Evolutionary conservation across 169 alveolate genomes (phyloP), one percentile per base, ranked within the genome.

Genomic region (Eimeria sp.): DNA sequence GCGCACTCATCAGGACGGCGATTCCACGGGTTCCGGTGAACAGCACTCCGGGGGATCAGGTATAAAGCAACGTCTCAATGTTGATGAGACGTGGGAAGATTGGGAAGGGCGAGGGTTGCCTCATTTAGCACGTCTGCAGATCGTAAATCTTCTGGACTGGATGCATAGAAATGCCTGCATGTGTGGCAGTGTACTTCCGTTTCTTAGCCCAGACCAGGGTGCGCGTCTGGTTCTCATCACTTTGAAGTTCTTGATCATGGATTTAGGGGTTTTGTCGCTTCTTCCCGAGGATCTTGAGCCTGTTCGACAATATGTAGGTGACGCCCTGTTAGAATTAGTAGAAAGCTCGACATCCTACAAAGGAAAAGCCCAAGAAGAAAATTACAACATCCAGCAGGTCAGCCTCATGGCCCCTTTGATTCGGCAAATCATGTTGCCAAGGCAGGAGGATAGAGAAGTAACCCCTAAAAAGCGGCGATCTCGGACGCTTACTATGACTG

Each of bases 21-120:
- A 61, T 61, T 61, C n/a, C 4, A 61, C 27, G 70, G 2, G 6
- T 54, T 54, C 61, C 61, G 61, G 61, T 14, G 61, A 54, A 54
- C 1, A 1, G 20, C 61, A 1, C 61, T 0, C 0, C 6, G 20
- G 16, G 16, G 10, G 16, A 11, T 54, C 16, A 1, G 61, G 1
- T 11, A 1, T 0, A 4, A 54, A 54, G 70, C 70, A 34, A 2
- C 40, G 40, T 34, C 2, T 61, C 70, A 14, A 61, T 18, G 7
- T 6, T 9, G 70, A 2, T 16, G 70, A 61, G 70, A 61, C 9
- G 70, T 0, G 20, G 70, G 70, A 61, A 25, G 70, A 61, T 20
- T 72, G 82, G 82, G 49, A 25, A 13, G 82, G 82, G 82, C 82
- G 49, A 18, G 49, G 49, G 51, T 27, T 72, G 82, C 82, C 82